Base-by-base conservation (phyloP, 495 filamentous ascomycete species). In the Aspergillus steynii region DNA sequence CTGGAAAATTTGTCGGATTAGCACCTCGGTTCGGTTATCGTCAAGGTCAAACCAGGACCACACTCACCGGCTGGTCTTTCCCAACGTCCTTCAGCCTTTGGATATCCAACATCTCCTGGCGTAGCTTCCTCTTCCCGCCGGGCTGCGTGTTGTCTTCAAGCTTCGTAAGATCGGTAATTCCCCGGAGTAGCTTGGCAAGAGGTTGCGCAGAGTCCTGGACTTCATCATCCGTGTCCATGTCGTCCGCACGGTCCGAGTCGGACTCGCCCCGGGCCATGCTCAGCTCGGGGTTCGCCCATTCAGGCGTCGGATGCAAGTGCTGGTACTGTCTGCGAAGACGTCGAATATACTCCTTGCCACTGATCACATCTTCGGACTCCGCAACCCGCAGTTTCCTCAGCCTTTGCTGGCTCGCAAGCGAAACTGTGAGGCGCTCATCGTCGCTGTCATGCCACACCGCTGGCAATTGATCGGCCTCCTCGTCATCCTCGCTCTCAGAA, bases 391-490 rank as follows among this genome's bases (percentile, higher is more conserved):
- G 79, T 71, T 97, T 98, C 51, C 94, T 82, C 67, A 96, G 74
- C 51, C 88, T 83, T 25, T 83, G 81, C 48, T 87, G 85, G 47
- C 86, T 81, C 9, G 89, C 89, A 12, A 99, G 83, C 3, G 93
- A 97, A 51, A 99, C 80, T 25, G 85, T 84, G 54, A 97, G 77
- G 46, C 88, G 85, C 69, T 99, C 95, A 66, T 99, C 95, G 65
- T 98, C 95, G 74, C 93, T 97, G 75, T 99, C 95, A 64, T 92
- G 85, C 95, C 95, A 99, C 14, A 90, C 88, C 10, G 90, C 58
- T 60, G 81, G 73, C 27, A 63, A 31, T 20, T 53, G 50, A 37
- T 68, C 72, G 1, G 71, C 66, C 10, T 76, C 70, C 28, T 71
- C 69, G 2, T 70, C 68, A 26, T 74, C 66, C 5, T 74, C 73